Base-by-base conservation (phyloP, 2,329 filamentous ascomycete species). In the Fusarium nematophilum region DNA sequence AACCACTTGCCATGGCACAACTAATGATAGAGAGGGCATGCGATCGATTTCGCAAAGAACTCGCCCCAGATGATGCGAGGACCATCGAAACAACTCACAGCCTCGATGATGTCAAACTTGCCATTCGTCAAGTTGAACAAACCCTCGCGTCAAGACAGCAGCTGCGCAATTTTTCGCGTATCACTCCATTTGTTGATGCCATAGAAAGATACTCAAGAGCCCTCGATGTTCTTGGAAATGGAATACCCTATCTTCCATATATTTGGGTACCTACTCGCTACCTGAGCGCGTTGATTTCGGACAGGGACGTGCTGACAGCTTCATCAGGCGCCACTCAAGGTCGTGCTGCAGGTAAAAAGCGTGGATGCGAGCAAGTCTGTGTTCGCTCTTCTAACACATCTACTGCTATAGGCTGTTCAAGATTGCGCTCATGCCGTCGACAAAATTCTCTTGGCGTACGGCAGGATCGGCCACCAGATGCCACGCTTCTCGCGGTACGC, bases 241-340 rank as follows among this genome's bases (percentile, higher is more conserved):
- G 47, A 14, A 43, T 21, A 4, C 47, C 38, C 0, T 51, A 21
- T 43, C n/a, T 51, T 8, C 29, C 47, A 11, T 51, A 18, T 15
- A 14, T 27, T n/a, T 51, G 47, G 47, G 47, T 51, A 36, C n/a
- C n/a, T n/a, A n/a, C n/a, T n/a, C n/a, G n/a, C n/a, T n/a, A n/a
- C n/a, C n/a, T n/a, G n/a, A n/a, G n/a, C n/a, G n/a, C n/a, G n/a
- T n/a, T n/a, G n/a, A n/a, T n/a, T n/a, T n/a, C n/a, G n/a, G n/a
- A n/a, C n/a, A n/a, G n/a, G 21, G 38, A 17, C 10, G 6, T 26
- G n/a, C 14, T 44, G 21, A 37, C 17, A 23, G 4, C n/a, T n/a
- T 6, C n/a, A 17, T 10, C 15, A 51, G 47, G 47, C 47, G 15
- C 48, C 48, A 21, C 10, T 51, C 13, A 51, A 51, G 25, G 5